These are phyloP conservation scores for Sphaerobolus stellatus DNA, from an alignment of 1,284 basidiomycete species.

Conservation along the genomic window DNA sequence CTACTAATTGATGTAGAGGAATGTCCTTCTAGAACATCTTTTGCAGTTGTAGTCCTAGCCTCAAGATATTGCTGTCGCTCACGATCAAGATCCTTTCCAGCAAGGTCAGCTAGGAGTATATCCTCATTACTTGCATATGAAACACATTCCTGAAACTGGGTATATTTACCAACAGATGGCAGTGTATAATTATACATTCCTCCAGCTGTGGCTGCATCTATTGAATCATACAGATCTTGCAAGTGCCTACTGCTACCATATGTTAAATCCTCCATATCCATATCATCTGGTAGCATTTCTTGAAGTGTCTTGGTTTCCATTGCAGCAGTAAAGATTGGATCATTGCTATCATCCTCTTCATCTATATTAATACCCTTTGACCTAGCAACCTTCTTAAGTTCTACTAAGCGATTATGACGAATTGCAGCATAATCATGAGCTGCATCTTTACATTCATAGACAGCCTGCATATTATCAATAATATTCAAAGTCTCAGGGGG, in stretches of 20 bases:
- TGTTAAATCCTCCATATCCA: not conserved
- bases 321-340: not conserved
- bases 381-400: not conserved
- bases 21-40: too few relatives aligned
- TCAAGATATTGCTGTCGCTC: too few relatives aligned
- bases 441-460: not conserved
- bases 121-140: not conserved
- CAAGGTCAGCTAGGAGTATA: not conserved
- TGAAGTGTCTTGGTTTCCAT: not conserved
- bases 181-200: not conserved
- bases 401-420: not conserved
- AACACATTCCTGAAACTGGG: not conserved
- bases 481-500: not conserved
- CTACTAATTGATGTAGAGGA: too few relatives aligned
- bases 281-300: not conserved
- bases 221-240: not conserved
- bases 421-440: conserved; percentile 1
- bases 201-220: not conserved
- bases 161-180: not conserved
- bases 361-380: not conserved
- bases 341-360: not conserved
- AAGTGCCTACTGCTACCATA: not conserved
- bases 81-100: not conserved
- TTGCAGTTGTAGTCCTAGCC: too few relatives aligned
- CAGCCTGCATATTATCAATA: not conserved